Conservation (phyloP, 23 red algal species). For the Gracilaria caudata region DNA sequence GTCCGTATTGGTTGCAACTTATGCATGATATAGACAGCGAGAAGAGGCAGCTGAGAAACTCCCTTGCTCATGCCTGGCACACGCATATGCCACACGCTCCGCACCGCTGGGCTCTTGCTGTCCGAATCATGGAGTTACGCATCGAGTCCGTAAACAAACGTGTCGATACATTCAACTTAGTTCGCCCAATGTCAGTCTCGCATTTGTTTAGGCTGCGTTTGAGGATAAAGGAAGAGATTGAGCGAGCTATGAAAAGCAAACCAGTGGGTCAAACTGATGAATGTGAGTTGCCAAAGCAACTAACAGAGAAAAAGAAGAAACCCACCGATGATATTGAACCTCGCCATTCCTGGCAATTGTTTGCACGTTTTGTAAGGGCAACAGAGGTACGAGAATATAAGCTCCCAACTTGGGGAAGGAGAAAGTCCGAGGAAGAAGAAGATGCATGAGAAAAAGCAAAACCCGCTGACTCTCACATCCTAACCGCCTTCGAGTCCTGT, state of each 20-base stretch:
- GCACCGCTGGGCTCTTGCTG: slow-evolving; percentile 40
- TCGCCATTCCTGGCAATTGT: slow-evolving; percentile 51
- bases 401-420: slow-evolving; percentile 54
- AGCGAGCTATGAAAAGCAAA: slow-evolving; percentile 54
- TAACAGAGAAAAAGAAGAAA: neutral
- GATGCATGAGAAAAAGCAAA: neutral
- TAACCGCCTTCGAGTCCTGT: neutral
- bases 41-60: slow-evolving; percentile 35
- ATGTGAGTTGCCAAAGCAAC: neutral
- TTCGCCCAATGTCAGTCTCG: slow-evolving; percentile 45
- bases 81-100: slow-evolving; percentile 58
- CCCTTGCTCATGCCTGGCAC: slow-evolving; percentile 46
- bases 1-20: slow-evolving; percentile 66
- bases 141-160: slow-evolving; percentile 45
- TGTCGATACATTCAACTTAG: slow-evolving; percentile 63
- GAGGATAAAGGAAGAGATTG: slow-evolving; percentile 50
- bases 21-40: slow-evolving; percentile 73
- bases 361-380: slow-evolving; percentile 58
- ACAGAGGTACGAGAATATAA: slow-evolving; percentile 46
- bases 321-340: slow-evolving; percentile 7
- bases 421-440: slow-evolving; percentile 1
- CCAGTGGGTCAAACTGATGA: neutral
- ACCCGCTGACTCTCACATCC: neutral
- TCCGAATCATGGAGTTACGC: slow-evolving; percentile 32
- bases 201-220: slow-evolving; percentile 65